Conservation (phyloP, 176 grass and related monocot species). For the Melocanna baccifera region DNA sequence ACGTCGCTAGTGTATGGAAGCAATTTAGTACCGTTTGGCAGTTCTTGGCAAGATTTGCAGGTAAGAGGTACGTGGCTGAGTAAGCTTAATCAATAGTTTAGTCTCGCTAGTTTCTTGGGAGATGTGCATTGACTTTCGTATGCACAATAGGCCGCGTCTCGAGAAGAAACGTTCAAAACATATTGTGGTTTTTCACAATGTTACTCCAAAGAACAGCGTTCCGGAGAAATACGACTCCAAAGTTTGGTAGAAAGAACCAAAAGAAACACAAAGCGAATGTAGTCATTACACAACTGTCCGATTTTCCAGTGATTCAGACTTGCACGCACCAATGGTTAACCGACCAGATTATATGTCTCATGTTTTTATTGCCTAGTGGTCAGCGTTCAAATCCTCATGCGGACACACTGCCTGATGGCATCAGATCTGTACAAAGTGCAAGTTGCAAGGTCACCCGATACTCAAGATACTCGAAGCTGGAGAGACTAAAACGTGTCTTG, state of each 20-base stretch:
- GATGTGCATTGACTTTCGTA: neutral
- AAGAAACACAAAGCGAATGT: neutral
- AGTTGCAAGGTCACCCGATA: no score
- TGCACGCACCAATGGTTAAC: neutral
- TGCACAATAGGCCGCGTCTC: neutral
- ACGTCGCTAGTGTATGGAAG: neutral
- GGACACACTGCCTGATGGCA: neutral
- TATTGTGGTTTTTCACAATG: neutral
- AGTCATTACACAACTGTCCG: neutral
- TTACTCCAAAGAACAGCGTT: neutral
- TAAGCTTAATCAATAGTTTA: neutral
- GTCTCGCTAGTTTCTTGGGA: no score
- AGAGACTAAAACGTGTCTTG: neutral
- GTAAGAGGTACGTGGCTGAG: neutral
- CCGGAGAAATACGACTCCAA: neutral
- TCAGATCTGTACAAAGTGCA: neutral
- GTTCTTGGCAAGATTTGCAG: neutral
- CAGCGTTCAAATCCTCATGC: neutral
- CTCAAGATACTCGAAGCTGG: no score
- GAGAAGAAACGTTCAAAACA: neutral
- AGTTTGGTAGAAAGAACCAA: neutral
- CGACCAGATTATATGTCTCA: neutral
- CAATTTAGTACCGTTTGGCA: neutral
- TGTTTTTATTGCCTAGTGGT: no score
- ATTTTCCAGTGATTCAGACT: neutral